Conservation (phyloP, 2,329 filamentous ascomycete species). For the Gnomoniopsis sp. region DNA sequence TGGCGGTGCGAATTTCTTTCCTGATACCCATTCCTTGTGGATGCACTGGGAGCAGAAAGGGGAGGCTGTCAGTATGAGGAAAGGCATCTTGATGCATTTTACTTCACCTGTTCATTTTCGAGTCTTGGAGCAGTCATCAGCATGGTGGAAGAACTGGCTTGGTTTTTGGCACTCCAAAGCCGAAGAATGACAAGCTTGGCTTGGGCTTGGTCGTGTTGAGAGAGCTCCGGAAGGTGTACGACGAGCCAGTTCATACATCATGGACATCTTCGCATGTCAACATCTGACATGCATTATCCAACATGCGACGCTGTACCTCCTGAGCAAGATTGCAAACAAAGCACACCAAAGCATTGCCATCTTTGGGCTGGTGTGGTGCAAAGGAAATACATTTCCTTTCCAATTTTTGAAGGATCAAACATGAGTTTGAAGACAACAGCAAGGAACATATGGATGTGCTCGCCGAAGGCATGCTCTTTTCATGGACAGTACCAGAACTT, state of each 20-base stretch:
- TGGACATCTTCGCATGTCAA: neutral
- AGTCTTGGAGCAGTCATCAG: neutral
- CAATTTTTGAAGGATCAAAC: neutral
- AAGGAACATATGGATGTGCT: neutral
- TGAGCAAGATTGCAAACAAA: too few relatives aligned
- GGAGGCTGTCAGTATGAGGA: neutral
- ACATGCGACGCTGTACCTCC: neutral
- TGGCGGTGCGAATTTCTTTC: slow-evolving; percentile 10
- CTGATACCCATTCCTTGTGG: slow-evolving; percentile 4
- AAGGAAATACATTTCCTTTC: too few relatives aligned
- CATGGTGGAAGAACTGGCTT: neutral
- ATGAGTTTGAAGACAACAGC: neutral
- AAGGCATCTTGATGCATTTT: neutral
- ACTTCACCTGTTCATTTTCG: neutral
- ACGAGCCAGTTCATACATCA: neutral
- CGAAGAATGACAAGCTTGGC: neutral
- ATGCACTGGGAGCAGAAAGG: neutral
- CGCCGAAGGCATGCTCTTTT: neutral
- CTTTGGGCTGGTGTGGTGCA: neutral
- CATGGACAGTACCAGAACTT: neutral
- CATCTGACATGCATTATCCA: neutral
- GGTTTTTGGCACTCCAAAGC: neutral
- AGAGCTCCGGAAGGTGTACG: neutral
- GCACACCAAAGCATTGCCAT: too few relatives aligned
- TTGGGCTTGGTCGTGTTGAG: neutral